A percentile compares a stretch with the other conserved stretches of the same genome.
Conservation (phyloP, 495 filamentous ascomycete species). For the Cenococcum geophilum region DNA sequence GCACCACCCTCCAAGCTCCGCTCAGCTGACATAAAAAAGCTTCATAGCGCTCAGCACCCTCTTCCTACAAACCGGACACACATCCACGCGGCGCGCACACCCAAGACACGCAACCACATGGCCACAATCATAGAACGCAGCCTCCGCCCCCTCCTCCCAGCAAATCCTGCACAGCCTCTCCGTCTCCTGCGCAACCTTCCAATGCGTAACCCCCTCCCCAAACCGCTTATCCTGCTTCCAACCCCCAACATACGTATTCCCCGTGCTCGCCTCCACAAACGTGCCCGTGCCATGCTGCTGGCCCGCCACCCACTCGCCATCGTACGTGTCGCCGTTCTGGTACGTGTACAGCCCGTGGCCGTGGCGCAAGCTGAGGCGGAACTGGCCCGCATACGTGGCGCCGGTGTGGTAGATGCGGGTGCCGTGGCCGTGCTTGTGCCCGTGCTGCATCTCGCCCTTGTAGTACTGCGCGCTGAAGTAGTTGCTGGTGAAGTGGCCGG, state of each 20-base stretch:
- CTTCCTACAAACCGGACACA: conserved; percentile 60
- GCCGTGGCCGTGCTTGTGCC: conserved; percentile 38
- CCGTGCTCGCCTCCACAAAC: conserved; percentile 52
- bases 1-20: neutral
- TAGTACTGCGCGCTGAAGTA: conserved; percentile 37
- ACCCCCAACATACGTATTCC: conserved; percentile 59
- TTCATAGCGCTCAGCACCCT: conserved; percentile 53
- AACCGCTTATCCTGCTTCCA: conserved; percentile 58
- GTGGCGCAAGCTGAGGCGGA: conserved; percentile 46
- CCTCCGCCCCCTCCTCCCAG: conserved; percentile 56
- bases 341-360: conserved; percentile 54
- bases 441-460: conserved; percentile 30
- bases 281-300: conserved; percentile 55
- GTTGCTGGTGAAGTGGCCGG: conserved; percentile 30
- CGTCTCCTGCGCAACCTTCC: conserved; percentile 58
- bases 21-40: conserved; percentile 42
- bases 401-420: conserved; percentile 50
- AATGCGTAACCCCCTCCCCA: conserved; percentile 58
- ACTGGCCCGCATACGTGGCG: conserved; percentile 52
- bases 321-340: conserved; percentile 57
- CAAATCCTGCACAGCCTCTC: conserved; percentile 59
- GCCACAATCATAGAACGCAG: conserved; percentile 60
- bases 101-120: conserved; percentile 59
- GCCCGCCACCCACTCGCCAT: conserved; percentile 53
- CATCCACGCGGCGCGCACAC: conserved; percentile 57